phyloP scores from a whole-genome alignment of 1,284 basidiomycete species.

The Cryptococcus sp. region DNA sequence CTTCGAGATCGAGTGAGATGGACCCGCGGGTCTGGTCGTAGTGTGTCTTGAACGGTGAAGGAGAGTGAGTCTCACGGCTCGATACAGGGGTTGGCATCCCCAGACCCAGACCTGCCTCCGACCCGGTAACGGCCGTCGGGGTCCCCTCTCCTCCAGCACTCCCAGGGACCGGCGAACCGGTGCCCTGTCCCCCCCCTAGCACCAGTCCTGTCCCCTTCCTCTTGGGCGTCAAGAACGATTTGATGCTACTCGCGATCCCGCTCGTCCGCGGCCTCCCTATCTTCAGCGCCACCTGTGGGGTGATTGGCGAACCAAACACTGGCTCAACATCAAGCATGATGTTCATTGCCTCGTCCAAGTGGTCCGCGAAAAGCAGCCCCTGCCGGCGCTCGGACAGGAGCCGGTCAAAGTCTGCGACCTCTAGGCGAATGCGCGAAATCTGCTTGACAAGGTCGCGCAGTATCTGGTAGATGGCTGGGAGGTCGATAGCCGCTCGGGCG shows the following conservation, averaged over 20 bases:
- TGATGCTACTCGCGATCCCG: slow-evolving; percentile 55
- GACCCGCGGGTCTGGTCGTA: slow-evolving; percentile 66
- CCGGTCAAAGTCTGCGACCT: slow-evolving; percentile 69
- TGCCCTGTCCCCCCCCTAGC: not conserved
- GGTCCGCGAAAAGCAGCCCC: slow-evolving; percentile 87
- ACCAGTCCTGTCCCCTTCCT: slow-evolving; percentile 46
- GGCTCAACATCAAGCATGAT: slow-evolving; percentile 60
- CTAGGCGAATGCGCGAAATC: slow-evolving; percentile 26
- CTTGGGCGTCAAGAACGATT: slow-evolving; percentile 74
- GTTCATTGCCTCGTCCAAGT: slow-evolving; percentile 82
- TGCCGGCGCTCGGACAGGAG: slow-evolving; percentile 80
- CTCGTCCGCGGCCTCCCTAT: slow-evolving; percentile 12
- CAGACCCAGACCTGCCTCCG: not conserved
- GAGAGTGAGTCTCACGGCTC: not conserved
- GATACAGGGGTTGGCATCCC: not conserved
- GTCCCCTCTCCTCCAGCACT: not conserved
- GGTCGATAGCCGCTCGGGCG: slow-evolving; percentile 7
- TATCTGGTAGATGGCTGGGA: slow-evolving; percentile 71
- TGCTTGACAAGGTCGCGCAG: slow-evolving; percentile 69
- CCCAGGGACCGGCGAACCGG: not conserved
- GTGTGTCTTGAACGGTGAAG: slow-evolving; percentile 78
- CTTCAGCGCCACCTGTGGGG: slow-evolving; percentile 12
- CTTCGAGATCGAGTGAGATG: slow-evolving; percentile 62
- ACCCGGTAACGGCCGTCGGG: not conserved
- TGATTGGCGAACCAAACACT: slow-evolving; percentile 25